Base-by-base conservation (phyloP, 805 yeast genomes). In the Priceomyces fermenticarens region DNA sequence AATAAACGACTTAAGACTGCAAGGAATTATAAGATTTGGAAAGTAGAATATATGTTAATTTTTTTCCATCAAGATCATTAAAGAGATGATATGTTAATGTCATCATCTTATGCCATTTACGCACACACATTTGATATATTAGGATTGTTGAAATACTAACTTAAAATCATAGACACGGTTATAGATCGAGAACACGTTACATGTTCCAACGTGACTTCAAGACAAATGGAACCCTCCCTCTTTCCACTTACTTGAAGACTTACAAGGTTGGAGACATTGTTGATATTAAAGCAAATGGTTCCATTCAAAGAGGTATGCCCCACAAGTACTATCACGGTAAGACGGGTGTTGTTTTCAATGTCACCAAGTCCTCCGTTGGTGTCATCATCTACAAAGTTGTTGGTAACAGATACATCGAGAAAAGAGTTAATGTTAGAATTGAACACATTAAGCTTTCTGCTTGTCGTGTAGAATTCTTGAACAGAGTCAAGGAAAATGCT, bases 281-380 rank as follows among this genome's bases (percentile, higher is more conserved):
- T 68, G 99, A 93, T 77, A 90, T 93, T 82, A 91, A 88, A 80
- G 99, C 95, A 75, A 93, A 93, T 74, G 97, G 97, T 83, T 81
- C 99, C 60, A 81, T 90, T 82, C 98, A 93, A 75, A 90, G 91
- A 85, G 97, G 98, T 88, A 88, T 93, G 97, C 99, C 99, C 73
- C 96, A 88, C 89, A 93, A 93, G 82, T 90, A 81, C 86, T 93
- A 93, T 97, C 97, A 93, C 83, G 99, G 99, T 78, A 93, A 90
- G 85, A 93, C 99, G 58, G 99, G 99, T 85, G 88, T 93, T 63
- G 83, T 93, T 57, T 93, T 83, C 96, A 93, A 93, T 84, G 95
- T 93, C 60, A 91, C 99, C 85, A 93, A 88, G 83, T 77, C 96
- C 53, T 80, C 99, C 55, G 98, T 93, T 57, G 99, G 99, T 85